phyloP scores from a whole-genome alignment of 1,284 basidiomycete genomes.

The Phellopilus nigrolimitatus region DNA sequence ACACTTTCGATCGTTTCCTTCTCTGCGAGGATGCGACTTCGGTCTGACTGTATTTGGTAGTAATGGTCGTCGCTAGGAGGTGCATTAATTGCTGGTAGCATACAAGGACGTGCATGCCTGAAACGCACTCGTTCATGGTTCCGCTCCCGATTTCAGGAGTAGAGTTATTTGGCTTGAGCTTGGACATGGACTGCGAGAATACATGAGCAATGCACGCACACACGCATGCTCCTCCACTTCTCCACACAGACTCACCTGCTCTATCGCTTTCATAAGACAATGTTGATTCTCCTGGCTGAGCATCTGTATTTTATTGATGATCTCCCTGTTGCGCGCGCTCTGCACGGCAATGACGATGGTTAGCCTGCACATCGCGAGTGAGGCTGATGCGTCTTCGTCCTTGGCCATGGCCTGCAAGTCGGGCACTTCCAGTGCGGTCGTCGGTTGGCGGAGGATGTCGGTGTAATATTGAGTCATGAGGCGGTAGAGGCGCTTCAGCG shows the following conservation, averaged over 20 bases:
- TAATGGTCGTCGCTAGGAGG: constrained; percentile 72
- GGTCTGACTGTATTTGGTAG: constrained; percentile 77
- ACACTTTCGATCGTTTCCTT: constrained; percentile 79
- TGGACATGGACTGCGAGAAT: constrained; percentile 62
- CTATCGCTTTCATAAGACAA: constrained; percentile 81
- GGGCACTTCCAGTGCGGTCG: constrained; percentile 68
- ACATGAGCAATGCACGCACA: neutral
- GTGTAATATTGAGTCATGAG: constrained; percentile 85
- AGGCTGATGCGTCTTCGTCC: constrained; percentile 60
- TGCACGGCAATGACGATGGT: constrained; percentile 93
- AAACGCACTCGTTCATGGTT: constrained; percentile 70
- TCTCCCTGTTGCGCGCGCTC: constrained; percentile 77
- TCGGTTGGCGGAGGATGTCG: constrained; percentile 73
- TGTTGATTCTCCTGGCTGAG: constrained; percentile 78
- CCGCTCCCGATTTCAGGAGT: constrained; percentile 33
- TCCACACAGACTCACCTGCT: constrained; percentile 48
- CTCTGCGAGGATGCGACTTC: constrained; percentile 66
- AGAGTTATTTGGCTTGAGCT: constrained; percentile 46
- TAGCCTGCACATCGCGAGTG: constrained; percentile 73
- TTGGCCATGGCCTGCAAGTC: constrained; percentile 81
- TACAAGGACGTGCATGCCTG: too few relatives aligned
- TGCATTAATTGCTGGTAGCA: neutral
- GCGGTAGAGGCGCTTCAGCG: constrained; percentile 80
- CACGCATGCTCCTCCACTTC: too few relatives aligned
- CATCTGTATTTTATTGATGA: constrained; percentile 80